phyloP scores from a whole-genome alignment of 1,139 yeast genomes.

The Barnettozyma hawaiiensis region DNA sequence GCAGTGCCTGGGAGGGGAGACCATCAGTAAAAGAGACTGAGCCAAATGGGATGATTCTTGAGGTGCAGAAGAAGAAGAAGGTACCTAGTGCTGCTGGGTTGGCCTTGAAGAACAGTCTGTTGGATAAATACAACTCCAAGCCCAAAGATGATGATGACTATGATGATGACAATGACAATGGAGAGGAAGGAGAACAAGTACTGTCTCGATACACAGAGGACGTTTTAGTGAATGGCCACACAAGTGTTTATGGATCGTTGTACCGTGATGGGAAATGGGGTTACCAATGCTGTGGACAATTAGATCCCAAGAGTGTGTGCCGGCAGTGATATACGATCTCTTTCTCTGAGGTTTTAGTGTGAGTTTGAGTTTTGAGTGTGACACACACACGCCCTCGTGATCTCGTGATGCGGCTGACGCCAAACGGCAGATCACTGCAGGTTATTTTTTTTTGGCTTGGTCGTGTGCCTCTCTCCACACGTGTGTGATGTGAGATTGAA shows the following conservation, averaged over 20 bases:
- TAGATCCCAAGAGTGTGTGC: slow-evolving; percentile 15
- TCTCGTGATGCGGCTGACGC: too few species aligned
- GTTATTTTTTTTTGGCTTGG: too few species aligned
- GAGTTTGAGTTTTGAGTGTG: too few species aligned
- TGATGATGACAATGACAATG: too few species aligned
- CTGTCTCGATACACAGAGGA: slow-evolving; percentile 36
- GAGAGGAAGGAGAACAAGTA: slow-evolving; percentile 6
- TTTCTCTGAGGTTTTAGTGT: too few species aligned
- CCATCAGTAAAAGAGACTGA: background rate
- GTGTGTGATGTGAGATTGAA: too few species aligned
- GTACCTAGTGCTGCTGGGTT: slow-evolving; percentile 11
- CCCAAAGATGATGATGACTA: slow-evolving; percentile 4
- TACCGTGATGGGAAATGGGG: slow-evolving; percentile 47
- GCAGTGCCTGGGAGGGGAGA: slow-evolving; percentile 47
- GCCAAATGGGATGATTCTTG: slow-evolving; percentile 13
- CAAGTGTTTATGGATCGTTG: slow-evolving; percentile 44
- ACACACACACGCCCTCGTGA: too few species aligned
- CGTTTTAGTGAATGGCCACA: slow-evolving; percentile 35
- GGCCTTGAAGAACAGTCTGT: slow-evolving; percentile 13
- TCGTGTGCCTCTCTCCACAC: too few species aligned
- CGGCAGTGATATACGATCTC: background rate
- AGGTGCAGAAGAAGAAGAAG: slow-evolving; percentile 10
- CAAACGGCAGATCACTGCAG: too few species aligned
- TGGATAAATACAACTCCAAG: slow-evolving; percentile 9
- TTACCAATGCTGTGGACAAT: slow-evolving; percentile 38